These are phyloP conservation scores for Candida glucosophila DNA, from an alignment of 1,139 yeast species.

Conservation along the genomic window DNA sequence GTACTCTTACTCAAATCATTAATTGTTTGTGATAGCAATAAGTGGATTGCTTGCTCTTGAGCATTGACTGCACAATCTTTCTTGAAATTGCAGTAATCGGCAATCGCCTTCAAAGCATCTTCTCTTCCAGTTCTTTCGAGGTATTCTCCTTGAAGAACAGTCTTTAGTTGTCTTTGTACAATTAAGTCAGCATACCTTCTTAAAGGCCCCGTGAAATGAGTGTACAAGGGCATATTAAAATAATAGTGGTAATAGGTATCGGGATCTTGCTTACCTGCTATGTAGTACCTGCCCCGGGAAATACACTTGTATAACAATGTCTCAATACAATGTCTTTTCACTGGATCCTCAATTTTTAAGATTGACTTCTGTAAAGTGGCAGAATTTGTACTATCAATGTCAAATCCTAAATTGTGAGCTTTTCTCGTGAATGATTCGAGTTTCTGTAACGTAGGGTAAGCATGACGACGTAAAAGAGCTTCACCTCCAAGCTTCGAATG, in stretches of 20 bases:
- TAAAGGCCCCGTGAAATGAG: constrained; percentile 91
- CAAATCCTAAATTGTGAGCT: constrained; percentile 55
- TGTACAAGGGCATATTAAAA: constrained; percentile 74
- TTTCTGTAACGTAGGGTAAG: constrained; percentile 75
- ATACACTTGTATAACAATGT: constrained; percentile 74
- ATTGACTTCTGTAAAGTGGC: constrained; percentile 70
- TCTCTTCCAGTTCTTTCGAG: constrained; percentile 32
- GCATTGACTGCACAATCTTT: constrained; percentile 91
- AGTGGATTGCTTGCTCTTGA: constrained; percentile 90
- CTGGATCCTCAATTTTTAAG: constrained; percentile 52
- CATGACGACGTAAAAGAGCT: constrained; percentile 82
- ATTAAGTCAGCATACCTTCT: constrained; percentile 87
- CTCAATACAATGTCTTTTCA: constrained; percentile 68
- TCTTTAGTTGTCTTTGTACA: constrained; percentile 85
- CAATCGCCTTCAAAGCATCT: constrained; percentile 68
- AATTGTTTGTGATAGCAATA: constrained; percentile 75
- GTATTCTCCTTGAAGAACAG: constrained; percentile 36
- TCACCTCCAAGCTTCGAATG: constrained; percentile 71
- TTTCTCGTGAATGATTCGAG: constrained; percentile 73
- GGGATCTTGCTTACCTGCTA: constrained; percentile 83
- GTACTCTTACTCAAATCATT: constrained; percentile 68
- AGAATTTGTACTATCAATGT: constrained; percentile 67
- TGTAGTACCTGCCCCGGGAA: constrained; percentile 77
- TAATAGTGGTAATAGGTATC: constrained; percentile 74
- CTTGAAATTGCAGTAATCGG: constrained; percentile 91